These are phyloP conservation scores for grape (Vitis vinifera) DNA, from an alignment of 164 flowering plant species.

Conservation along the genomic window DNA sequence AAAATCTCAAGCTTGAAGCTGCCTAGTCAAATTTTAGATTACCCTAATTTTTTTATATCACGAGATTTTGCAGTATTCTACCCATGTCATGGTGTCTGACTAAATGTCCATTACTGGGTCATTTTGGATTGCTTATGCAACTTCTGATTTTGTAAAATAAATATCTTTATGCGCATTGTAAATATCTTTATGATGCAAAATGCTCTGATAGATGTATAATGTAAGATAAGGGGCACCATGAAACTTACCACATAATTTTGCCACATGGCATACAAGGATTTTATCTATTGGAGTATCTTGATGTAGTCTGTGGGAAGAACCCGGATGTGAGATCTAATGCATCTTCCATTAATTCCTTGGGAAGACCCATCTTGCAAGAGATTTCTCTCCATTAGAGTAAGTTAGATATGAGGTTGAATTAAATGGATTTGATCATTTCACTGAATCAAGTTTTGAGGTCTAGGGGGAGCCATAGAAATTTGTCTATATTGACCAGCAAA, in stretches of 20 bases:
- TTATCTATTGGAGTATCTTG: slow-evolving; percentile 37
- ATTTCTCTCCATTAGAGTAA: too few relatives aligned
- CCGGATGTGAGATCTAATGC: too few relatives aligned
- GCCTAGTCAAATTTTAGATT: slow-evolving; percentile 22
- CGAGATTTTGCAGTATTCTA: not conserved
- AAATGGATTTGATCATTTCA: too few relatives aligned
- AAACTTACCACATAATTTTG: slow-evolving; percentile 24
- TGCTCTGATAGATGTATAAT: slow-evolving; percentile 51
- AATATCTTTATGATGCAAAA: slow-evolving; percentile 35
- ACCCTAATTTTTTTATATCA: not conserved
- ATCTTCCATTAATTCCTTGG: too few relatives aligned
- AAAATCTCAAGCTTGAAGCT: slow-evolving; percentile 37
- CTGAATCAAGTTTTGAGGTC: too few relatives aligned
- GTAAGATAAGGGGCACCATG: slow-evolving; percentile 38
- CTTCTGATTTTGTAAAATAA: not conserved
- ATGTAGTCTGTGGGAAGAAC: not conserved
- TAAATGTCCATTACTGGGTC: not conserved
- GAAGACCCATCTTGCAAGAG: too few relatives aligned
- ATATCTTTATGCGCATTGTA: not conserved
- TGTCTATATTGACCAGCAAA: too few relatives aligned
- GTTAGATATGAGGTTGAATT: too few relatives aligned
- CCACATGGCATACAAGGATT: slow-evolving; percentile 30
- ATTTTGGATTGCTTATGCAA: not conserved
- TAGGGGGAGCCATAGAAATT: too few relatives aligned
- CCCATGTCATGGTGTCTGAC: not conserved